Evolutionary conservation across 257 asterid species (phyloP).

Genomic region (Gynochthodes officinalis): DNA sequence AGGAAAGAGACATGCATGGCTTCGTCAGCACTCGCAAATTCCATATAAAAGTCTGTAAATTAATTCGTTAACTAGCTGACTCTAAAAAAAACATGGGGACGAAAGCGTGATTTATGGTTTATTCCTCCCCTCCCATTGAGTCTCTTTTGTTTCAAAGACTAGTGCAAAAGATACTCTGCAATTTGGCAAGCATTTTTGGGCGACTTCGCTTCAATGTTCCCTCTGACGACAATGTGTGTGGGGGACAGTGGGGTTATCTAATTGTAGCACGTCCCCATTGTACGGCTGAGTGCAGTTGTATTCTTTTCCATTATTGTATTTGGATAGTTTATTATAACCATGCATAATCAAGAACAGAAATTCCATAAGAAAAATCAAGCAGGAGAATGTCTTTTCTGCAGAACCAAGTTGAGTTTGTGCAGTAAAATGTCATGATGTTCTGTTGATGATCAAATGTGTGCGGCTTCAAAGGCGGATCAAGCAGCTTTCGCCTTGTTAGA

Average conservation of each 20-base stretch:
- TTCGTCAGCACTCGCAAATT: no score
- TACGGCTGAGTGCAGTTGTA: conserved; percentile 14
- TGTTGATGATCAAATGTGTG: conserved; percentile 16
- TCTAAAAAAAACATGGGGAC: no score
- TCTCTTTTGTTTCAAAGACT: neutral
- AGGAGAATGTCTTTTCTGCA: neutral
- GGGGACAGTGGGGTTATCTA: conserved; percentile 12
- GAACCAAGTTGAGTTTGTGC: neutral
- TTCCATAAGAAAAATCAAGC: conserved; percentile 1
- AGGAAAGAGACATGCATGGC: conserved; percentile 6
- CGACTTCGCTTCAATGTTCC: neutral
- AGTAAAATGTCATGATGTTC: neutral
- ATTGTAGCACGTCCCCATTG: neutral
- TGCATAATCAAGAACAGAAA: conserved; percentile 1
- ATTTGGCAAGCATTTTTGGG: neutral
- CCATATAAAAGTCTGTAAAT: neutral
- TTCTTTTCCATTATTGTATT: neutral
- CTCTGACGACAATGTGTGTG: neutral
- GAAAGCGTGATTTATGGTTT: neutral
- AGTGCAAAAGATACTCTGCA: neutral
- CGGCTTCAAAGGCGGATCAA: conserved; percentile 11
- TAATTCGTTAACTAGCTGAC: no score
- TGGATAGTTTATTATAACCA: neutral
- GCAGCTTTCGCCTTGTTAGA: conserved; percentile 9
- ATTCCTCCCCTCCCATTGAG: neutral